Evolutionary conservation across 208 protist genomes (phyloP).

Genomic region (Herpetomonas muscarum): DNA sequence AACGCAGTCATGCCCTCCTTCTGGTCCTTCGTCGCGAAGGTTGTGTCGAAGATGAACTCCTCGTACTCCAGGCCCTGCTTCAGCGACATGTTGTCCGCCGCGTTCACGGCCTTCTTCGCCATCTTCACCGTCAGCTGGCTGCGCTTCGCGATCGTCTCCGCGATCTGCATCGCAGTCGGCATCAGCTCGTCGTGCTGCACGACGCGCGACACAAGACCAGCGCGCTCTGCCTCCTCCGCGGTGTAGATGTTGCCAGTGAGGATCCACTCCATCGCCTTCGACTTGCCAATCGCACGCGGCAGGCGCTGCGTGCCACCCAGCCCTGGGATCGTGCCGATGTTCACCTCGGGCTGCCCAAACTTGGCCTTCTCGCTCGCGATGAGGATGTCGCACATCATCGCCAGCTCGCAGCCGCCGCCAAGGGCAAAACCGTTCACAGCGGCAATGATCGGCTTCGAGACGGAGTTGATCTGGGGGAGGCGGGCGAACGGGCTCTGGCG

Average conservation of each 20-base stretch:
- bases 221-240: constrained; percentile 67
- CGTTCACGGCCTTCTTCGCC: constrained; percentile 88
- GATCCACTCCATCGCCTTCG: constrained; percentile 92
- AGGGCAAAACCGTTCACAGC: constrained; percentile 88
- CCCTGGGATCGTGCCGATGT: constrained; percentile 92
- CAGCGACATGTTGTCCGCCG: constrained; percentile 74
- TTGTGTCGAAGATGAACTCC: constrained; percentile 76
- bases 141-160: constrained; percentile 59
- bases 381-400: constrained; percentile 90
- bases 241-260: constrained; percentile 84
- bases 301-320: constrained; percentile 92
- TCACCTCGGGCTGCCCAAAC: constrained; percentile 91
- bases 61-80: constrained; percentile 82
- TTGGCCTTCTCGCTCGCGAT: constrained; percentile 78
- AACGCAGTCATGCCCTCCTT: constrained; percentile 93
- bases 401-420: constrained; percentile 92
- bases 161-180: constrained; percentile 52
- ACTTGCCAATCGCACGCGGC: constrained; percentile 85
- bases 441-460: constrained; percentile 87
- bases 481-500: constrained; percentile 62
- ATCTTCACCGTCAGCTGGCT: constrained; percentile 83
- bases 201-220: constrained; percentile 81
- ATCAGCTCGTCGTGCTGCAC: constrained; percentile 75
- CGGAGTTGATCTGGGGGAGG: constrained; percentile 47
- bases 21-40: constrained; percentile 90